Evolutionary conservation across 257 asterid genomes (phyloP), one percentile per base, ranked within the genome.

Genomic region (Agastache rugosa): DNA sequence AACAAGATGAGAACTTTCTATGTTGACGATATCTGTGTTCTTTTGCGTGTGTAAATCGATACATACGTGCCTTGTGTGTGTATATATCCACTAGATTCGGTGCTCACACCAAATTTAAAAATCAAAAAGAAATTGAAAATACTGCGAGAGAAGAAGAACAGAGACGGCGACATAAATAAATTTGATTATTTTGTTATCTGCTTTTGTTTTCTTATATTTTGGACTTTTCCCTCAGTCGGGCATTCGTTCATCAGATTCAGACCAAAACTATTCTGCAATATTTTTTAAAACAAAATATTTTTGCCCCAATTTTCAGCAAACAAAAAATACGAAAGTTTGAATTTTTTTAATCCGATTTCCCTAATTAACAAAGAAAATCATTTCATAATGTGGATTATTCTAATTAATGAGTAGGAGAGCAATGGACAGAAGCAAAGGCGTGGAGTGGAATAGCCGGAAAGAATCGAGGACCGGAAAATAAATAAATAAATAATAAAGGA

Each of bases 401-500:
- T 22, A 44, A 61, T 73, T 70, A 31, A 71, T 75, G 58, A 27
- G 5, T 37, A 8, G 58, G 72, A 65, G 55, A 83, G 58, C 81
- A 78, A 71, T 29, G 71, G 80, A 44, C 27, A 70, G 79, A 84
- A 84, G 91, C 84, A 83, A 87, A 81, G 83, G 78, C 75, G 79
- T 80, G 73, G 93, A 87, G 96, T 88, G 83, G 79, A 45, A 55
- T 27, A 50, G 66, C 89, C 85, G 96, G 79, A 90, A 90, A 81
- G 96, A 87, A 90, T 92, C 96, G 41, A 63, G 73, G 71, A 50
- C 29, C 16, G 8, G 23, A 78, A 50, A 71, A 44, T 66, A 61
- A 51, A 77, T 64, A 41, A 59, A 29, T 19, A 10, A 31, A 6
- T 39, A 70, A 37, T 45, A 14, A 8, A 63, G 53, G 42, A 45